Evolutionary conservation across 129 eudicot species (phyloP).

Genomic region (Flaveria trinervia): DNA sequence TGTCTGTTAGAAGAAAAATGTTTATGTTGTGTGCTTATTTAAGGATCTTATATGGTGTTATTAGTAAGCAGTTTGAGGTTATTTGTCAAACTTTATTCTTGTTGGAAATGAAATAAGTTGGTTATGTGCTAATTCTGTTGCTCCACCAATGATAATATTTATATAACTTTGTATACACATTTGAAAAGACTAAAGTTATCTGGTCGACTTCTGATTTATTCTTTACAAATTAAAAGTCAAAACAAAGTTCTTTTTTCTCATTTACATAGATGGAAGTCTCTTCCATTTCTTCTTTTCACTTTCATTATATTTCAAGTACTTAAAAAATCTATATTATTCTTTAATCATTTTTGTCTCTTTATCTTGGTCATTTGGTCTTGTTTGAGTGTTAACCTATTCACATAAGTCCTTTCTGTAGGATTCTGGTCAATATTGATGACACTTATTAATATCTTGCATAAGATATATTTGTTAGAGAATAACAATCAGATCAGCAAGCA

Average conservation of each 20-base stretch:
- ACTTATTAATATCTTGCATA: not conserved
- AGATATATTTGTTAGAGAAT: not conserved
- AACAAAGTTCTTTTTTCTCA: not conserved
- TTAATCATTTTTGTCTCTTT: not conserved
- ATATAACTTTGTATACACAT: not conserved
- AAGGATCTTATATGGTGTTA: too few relatives aligned
- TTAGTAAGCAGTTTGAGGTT: too few relatives aligned
- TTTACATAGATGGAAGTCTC: too few relatives aligned
- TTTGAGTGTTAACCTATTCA: not conserved
- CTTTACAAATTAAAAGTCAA: too few relatives aligned
- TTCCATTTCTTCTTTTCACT: too few relatives aligned
- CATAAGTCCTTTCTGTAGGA: not conserved
- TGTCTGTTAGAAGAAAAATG: too few relatives aligned
- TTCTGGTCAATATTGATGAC: not conserved
- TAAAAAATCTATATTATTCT: too few relatives aligned
- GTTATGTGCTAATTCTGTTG: not conserved
- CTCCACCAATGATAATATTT: not conserved
- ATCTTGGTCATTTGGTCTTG: not conserved
- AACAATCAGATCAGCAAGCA: too few relatives aligned
- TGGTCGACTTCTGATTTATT: too few relatives aligned
- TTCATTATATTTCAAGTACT: too few relatives aligned
- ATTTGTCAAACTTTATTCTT: too few relatives aligned
- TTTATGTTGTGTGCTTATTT: too few relatives aligned
- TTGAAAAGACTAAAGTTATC: not conserved
- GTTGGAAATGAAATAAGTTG: not conserved